Base-by-base conservation (phyloP, 2,329 filamentous ascomycete species). In the Bipolaris gigantea region DNA sequence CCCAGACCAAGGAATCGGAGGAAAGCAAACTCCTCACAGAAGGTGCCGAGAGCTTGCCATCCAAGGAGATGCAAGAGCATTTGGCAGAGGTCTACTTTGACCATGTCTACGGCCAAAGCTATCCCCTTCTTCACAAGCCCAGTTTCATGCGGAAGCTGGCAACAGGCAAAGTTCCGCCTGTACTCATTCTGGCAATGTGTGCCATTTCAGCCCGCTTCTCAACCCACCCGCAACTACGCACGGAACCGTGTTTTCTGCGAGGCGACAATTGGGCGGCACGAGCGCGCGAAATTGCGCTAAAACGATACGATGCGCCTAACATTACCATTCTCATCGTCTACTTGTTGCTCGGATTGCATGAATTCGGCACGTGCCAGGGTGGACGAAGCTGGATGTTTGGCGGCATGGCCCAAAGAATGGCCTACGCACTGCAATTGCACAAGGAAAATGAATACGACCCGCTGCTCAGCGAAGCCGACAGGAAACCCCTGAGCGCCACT, bases 341-440 rank as follows among this genome's bases (percentile, higher is more conserved):
- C 56, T 75, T 97, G 8, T 84, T 97, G 16, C 82, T 97, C 15
- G 92, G 92, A 3, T 80, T 99, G 34, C 93, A 99, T 71, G 93
- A 97, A 68, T 97, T 97, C 66, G 94, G 94, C 50, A 97, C 93
- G 11, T 97, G 94, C 70, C 93, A 97, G 72, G 94, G 94, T 53
- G 93, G 92, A 13, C 85, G 93, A 61, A 97, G 92, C 72, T 99
- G 94, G 94, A 90, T 95, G 55, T 85, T 97, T 59, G 92, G 92
- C 16, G 94, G 94, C 1, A 92, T 96, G 80, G 94, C 93, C 13
- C 92, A 96, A 67, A 85, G 94, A 35, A 97, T 97, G 94, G 94
- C 93, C 8, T 97, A 96, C 74, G 94, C 94, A 13, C 79, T 99
- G 41, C 93, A 97, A 71, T 78, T 99, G 25, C 94, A 99, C 77